phyloP scores from a whole-genome alignment of 31 red algal genomes.

The Odonthalia washingtoniensis region DNA sequence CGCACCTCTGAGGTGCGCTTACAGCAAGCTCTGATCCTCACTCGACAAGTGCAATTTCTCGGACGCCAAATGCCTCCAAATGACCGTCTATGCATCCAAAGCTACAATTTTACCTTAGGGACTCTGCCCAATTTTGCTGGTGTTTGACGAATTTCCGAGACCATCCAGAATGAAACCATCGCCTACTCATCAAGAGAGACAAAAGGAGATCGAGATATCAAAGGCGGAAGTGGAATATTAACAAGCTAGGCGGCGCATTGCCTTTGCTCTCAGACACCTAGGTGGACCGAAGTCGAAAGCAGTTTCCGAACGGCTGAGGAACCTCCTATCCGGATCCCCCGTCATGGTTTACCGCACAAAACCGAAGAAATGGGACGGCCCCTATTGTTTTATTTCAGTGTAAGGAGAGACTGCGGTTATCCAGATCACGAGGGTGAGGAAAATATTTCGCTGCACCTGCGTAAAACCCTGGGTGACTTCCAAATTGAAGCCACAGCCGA shows the following conservation, averaged over 20 bases:
- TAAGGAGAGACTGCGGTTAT: background rate
- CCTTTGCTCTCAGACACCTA: background rate
- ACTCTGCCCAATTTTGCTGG: conserved; percentile 10
- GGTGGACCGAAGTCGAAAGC: background rate
- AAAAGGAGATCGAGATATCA: conserved; percentile 20
- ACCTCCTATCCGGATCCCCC: background rate
- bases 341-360: background rate
- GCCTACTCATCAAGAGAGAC: background rate
- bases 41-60: too few species aligned
- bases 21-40: too few species aligned
- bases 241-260: background rate
- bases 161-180: background rate
- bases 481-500: background rate
- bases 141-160: conserved; percentile 29
- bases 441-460: too few species aligned
- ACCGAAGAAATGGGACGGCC: background rate
- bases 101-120: conserved; percentile 23
- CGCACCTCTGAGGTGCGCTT: too few species aligned
- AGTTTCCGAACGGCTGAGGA: background rate
- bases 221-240: too few species aligned
- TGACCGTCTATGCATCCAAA: conserved; percentile 31
- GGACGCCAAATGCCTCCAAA: too few species aligned
- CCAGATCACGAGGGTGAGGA: too few species aligned
- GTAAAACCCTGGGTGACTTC: too few species aligned
- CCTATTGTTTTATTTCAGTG: background rate